These are phyloP conservation scores for Talaromyces trachyspermus DNA, from an alignment of 495 filamentous ascomycete species.

Conservation along the genomic window DNA sequence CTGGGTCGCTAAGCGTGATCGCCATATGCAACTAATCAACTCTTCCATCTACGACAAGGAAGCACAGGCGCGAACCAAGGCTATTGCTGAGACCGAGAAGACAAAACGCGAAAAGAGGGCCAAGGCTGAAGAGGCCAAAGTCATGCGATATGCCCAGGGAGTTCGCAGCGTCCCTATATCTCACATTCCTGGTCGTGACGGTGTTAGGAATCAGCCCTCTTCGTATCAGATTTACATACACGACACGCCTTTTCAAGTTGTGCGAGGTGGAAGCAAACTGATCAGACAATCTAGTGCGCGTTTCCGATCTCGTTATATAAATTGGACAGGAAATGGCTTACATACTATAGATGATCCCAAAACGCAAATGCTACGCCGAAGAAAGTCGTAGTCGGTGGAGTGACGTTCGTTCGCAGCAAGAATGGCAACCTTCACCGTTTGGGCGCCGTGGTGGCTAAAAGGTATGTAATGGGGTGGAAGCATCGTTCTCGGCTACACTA, in stretches of 20 bases:
- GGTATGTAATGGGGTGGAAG: slow-evolving; percentile 17
- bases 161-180: slow-evolving; percentile 17
- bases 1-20: slow-evolving; percentile 75
- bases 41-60: slow-evolving; percentile 73
- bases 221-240: slow-evolving; percentile 65
- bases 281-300: slow-evolving; percentile 63
- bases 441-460: slow-evolving; percentile 37
- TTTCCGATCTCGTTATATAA: neutral
- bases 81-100: slow-evolving; percentile 63
- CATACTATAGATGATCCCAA: slow-evolving; percentile 51
- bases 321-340: slow-evolving; percentile 30
- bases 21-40: slow-evolving; percentile 87
- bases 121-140: slow-evolving; percentile 54
- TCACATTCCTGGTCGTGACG: slow-evolving; percentile 31
- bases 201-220: slow-evolving; percentile 22
- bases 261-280: slow-evolving; percentile 78
- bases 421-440: slow-evolving; percentile 80
- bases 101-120: slow-evolving; percentile 52
- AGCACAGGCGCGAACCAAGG: slow-evolving; percentile 58
- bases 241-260: slow-evolving; percentile 68
- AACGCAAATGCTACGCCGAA: slow-evolving; percentile 69
- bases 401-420: slow-evolving; percentile 83
- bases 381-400: slow-evolving; percentile 66
- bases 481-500: neutral
- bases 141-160: slow-evolving; percentile 38